Evolutionary conservation across 768 basidiomycete genomes (phyloP).

Genomic region (Leccinum longicurvipes): DNA sequence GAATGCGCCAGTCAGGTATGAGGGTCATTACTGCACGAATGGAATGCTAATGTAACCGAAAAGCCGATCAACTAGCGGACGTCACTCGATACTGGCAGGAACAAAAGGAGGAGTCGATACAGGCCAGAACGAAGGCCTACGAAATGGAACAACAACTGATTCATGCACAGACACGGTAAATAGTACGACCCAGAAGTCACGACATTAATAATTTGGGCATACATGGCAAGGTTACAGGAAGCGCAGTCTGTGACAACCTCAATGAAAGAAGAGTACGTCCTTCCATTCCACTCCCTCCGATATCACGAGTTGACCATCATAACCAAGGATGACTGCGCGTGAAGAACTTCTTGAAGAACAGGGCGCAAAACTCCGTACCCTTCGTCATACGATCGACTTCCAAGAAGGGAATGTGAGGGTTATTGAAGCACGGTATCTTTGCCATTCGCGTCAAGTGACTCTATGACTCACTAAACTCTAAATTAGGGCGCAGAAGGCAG

Average conservation of each 20-base stretch:
- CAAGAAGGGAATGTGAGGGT: conserved; percentile 28
- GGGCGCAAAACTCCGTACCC: conserved; percentile 25
- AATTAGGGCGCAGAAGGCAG: conserved; percentile 18
- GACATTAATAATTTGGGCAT: conserved; percentile 11
- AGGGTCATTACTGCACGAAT: background rate
- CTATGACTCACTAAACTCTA: conserved; percentile 11
- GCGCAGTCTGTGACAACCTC: conserved; percentile 23
- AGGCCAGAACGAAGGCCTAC: conserved; percentile 17
- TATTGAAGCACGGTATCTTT: conserved; percentile 26
- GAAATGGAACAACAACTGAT: conserved; percentile 28
- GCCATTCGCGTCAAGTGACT: background rate
- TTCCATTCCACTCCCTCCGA: conserved; percentile 21
- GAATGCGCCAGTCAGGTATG: conserved; percentile 28
- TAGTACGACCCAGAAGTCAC: background rate
- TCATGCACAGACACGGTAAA: conserved; percentile 23
- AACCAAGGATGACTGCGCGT: conserved; percentile 20
- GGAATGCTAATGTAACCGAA: conserved; percentile 14
- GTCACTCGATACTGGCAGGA: conserved; percentile 24
- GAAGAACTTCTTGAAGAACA: conserved; percentile 25
- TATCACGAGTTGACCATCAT: conserved; percentile 10
- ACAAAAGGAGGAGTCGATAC: conserved; percentile 28
- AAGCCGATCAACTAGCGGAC: conserved; percentile 22
- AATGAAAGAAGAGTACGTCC: conserved; percentile 30
- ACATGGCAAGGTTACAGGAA: conserved; percentile 24
- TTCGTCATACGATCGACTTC: conserved; percentile 30